These are phyloP conservation scores for Capsaspora owczarzaki DNA, from an alignment of 78 protist species.

Conservation along the genomic window DNA sequence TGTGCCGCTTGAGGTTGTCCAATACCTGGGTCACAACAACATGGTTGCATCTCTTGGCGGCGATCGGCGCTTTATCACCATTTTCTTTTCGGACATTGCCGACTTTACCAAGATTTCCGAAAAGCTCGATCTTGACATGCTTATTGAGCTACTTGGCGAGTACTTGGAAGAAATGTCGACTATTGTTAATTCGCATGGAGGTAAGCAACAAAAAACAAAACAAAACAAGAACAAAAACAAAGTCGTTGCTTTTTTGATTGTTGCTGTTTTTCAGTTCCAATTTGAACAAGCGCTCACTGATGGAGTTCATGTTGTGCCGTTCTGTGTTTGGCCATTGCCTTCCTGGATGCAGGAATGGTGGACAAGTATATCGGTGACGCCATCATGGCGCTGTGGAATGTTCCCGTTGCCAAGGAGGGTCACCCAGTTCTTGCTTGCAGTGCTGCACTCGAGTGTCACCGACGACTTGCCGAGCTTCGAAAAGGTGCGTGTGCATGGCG, in stretches of 20 bases:
- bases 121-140: neutral
- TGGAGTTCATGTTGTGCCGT: no score
- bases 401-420: constrained; percentile 1
- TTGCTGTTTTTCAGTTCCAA: no score
- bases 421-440: constrained; percentile 14
- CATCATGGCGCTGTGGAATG: constrained; percentile 38
- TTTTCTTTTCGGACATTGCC: neutral
- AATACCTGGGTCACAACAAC: neutral
- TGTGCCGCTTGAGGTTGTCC: constrained; percentile 18
- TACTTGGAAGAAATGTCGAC: constrained; percentile 20
- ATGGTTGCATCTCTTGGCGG: constrained; percentile 19
- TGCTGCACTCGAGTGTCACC: constrained; percentile 21
- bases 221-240: no score
- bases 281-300: no score
- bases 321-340: no score
- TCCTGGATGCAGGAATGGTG: no score
- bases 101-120: neutral
- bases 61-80: neutral
- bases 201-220: no score
- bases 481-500: neutral
- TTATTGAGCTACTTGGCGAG: neutral
- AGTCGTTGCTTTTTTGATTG: no score
- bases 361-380: constrained; percentile 45
- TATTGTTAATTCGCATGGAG: neutral
- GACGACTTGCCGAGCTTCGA: neutral